Base-by-base conservation (phyloP, 2,329 filamentous ascomycete species). In the Scedosporium apiospermum region DNA sequence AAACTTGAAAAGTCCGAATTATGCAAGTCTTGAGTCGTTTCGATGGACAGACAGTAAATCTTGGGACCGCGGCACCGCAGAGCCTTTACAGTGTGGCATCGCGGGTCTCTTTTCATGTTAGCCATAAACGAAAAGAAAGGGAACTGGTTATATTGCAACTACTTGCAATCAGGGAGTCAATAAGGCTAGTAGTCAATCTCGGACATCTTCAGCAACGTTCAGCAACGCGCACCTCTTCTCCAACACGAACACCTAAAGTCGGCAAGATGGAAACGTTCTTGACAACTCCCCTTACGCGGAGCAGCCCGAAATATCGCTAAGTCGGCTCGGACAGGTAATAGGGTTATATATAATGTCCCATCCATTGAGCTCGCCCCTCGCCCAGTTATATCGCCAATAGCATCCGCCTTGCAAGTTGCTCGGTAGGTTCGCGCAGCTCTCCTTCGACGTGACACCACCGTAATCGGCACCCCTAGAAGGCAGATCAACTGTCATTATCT, bases 311-410 rank as follows among this genome's bases (percentile, higher is more conserved):
- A 63, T 59, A 14, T 59, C 55, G n/a, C 38, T 57, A 1, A 63
- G 61, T 3, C 61, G 61, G 10, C n/a, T 23, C 9, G 61, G 61
- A 21, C 61, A 63, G 5, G 21, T 44, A 5, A 59, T 55, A 6
- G 14, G 34, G 27, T 16, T 57, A 30, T 63, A 58, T 9, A 58
- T 34, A 34, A 63, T 42, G n/a, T 59, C 18, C 59, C 59, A 61
- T 3, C 59, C 59, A 21, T 61, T 62, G 42, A 63, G 10, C 14
- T 58, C 55, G 6, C 61, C 61, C 5, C 61, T 42, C 2, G 55
- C 61, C 61, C 61, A 63, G 61, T 63, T 63, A 26, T 38, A 63
- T 34, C 61, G 38, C 61, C 61, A 63, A 26, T 63, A 63, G 18
- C 61, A 63, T 14, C 61, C 61, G 4, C 55, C 61, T 30, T 63